A percentile compares a stretch with the other conserved stretches of the same genome.
phyloP scores from a whole-genome alignment of 768 basidiomycete species.

The Leucosporidium yakuticum region DNA sequence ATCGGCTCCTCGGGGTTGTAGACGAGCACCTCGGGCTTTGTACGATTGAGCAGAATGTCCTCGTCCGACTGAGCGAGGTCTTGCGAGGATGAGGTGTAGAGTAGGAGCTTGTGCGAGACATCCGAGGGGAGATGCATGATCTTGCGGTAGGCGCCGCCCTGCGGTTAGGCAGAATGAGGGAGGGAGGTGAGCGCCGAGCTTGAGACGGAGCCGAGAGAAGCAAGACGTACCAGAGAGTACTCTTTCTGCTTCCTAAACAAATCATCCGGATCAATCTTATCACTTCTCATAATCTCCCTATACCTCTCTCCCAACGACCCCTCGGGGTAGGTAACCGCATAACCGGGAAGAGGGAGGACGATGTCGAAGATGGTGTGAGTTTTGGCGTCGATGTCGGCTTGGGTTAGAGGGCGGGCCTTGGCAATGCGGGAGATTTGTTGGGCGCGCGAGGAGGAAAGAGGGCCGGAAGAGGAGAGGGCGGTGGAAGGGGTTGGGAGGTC shows the following conservation, averaged over 20 bases:
- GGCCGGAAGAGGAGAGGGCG: neutral
- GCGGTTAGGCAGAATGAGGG: slow-evolving; percentile 44
- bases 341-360: slow-evolving; percentile 94
- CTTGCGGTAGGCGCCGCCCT: slow-evolving; percentile 87
- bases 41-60: slow-evolving; percentile 76
- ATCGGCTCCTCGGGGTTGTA: slow-evolving; percentile 39
- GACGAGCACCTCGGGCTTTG: slow-evolving; percentile 57
- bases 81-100: slow-evolving; percentile 89
- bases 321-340: slow-evolving; percentile 85
- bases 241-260: slow-evolving; percentile 77
- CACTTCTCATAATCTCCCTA: slow-evolving; percentile 67
- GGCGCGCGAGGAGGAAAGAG: neutral
- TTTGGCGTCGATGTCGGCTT: slow-evolving; percentile 59
- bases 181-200: neutral
- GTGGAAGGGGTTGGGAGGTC: neutral
- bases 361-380: slow-evolving; percentile 89
- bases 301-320: slow-evolving; percentile 82
- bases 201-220: neutral
- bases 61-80: slow-evolving; percentile 91
- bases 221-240: slow-evolving; percentile 29
- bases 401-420: slow-evolving; percentile 68
- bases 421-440: slow-evolving; percentile 19
- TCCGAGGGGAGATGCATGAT: slow-evolving; percentile 79
- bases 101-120: slow-evolving; percentile 71
- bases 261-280: slow-evolving; percentile 85